Evolutionary conservation across 2,329 filamentous ascomycete species (phyloP).

Genomic region (Onygenales sp.): DNA sequence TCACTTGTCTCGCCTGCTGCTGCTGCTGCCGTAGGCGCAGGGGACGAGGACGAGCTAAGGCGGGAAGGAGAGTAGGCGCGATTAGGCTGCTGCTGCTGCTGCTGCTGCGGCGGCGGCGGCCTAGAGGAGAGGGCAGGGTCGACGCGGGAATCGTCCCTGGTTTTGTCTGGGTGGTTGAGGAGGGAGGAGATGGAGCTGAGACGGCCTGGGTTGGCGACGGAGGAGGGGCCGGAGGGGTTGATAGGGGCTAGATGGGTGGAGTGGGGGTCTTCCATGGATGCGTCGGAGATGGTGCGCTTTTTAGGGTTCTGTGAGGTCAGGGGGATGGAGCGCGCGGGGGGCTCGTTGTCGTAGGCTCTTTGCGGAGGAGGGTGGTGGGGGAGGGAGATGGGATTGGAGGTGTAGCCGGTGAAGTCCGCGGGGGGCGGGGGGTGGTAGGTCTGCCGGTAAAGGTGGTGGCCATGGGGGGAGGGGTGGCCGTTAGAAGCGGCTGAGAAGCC

Average conservation of each 20-base stretch:
- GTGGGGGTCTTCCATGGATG: slow-evolving; percentile 16
- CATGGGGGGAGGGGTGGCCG: slow-evolving; percentile 9
- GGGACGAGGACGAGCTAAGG: slow-evolving; percentile 9
- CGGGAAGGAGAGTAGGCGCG: slow-evolving; percentile 6
- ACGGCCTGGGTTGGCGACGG: slow-evolving; percentile 42
- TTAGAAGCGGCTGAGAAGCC: slow-evolving; percentile 6
- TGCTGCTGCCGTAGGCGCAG: slow-evolving; percentile 15
- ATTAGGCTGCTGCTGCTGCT: slow-evolving; percentile 16
- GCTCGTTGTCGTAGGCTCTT: slow-evolving; percentile 15
- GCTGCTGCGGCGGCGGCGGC: slow-evolving; percentile 16
- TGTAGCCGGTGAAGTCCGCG: slow-evolving; percentile 42
- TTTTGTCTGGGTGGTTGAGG: slow-evolving; percentile 51
- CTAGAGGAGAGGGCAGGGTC: slow-evolving; percentile 30
- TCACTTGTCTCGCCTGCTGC: slow-evolving; percentile 36
- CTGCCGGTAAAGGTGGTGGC: slow-evolving; percentile 28
- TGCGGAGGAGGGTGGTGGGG: slow-evolving; percentile 22
- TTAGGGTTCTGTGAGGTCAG: slow-evolving; percentile 23
- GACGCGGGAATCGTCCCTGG: slow-evolving; percentile 21
- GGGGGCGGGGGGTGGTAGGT: slow-evolving; percentile 35
- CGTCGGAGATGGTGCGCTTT: slow-evolving; percentile 28
- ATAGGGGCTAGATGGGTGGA: slow-evolving; percentile 28
- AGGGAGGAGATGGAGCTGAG: slow-evolving; percentile 69
- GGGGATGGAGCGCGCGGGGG: slow-evolving; percentile 17
- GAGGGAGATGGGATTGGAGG: slow-evolving; percentile 22
- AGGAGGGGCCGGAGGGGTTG: slow-evolving; percentile 12